Base-by-base conservation (phyloP, 768 basidiomycete species). In the Boletus rubropictus region DNA sequence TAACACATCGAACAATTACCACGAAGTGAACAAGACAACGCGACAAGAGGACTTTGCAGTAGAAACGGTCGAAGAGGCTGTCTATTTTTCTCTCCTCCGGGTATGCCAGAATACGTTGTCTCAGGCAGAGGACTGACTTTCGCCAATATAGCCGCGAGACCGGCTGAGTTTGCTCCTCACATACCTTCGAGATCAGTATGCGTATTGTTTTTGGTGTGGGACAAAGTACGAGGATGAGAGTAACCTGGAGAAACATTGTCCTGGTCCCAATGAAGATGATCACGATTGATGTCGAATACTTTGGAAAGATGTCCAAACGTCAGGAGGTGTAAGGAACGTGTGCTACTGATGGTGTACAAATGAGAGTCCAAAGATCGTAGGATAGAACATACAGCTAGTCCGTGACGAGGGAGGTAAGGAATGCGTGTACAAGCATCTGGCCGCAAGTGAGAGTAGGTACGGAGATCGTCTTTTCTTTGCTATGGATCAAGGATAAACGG, bases 191-290 rank as follows among this genome's bases (percentile, higher is more conserved):
- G 72, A 78, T 32, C 75, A 71, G 50, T 79, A 90, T 63, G 61
- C 72, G 5, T 92, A 92, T 61, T 92, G 90, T 61, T 91, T 90
- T 65, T 92, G 89, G 86, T 93, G 90, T 61, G 90, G 90, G 11
- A 77, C 84, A 11, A 76, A 81, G 55, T 93, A 91, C 59, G 74
- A 76, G 5, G 71, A 74, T 52, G 62, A 67, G 6, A 76, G 77
- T 14, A 84, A 87, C 41, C 69, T 93, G 71, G 67, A 67, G 32
- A 64, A 58, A 31, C 72, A 80, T 46, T 93, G 90, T 64, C 89
- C 89, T 6, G 90, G 90, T 7, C 61, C 71, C 34, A 75, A 78
- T 25, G 90, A 93, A 62, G 86, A 88, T 33, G 80, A 77, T 50
- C 89, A 93, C 63, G 86, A 90, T 67, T 89, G 69, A 76, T 20